Evolutionary conservation across 2,329 filamentous ascomycete genomes (phyloP), one percentile per base, ranked within the genome.

Genomic region (Pseudocercospora fijiensis): DNA sequence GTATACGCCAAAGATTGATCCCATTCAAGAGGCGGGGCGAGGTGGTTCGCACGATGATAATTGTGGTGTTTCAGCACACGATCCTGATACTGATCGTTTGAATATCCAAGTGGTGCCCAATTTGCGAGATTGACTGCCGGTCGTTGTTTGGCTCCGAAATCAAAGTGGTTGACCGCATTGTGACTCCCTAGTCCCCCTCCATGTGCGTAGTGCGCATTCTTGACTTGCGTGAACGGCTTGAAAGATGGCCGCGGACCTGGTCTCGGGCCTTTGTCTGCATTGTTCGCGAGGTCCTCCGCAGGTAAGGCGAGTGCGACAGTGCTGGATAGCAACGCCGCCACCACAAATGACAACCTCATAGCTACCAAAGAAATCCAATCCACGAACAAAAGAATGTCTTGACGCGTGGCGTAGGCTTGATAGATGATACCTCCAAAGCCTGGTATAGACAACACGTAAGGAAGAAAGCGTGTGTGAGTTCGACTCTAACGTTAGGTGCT

Each of bases 11-110:
- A 84, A 43, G 79, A 78, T 11, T 79, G 73, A 72, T 88, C 83
- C 90, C 90, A 98, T 53, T 73, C 75, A 51, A 96, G 75, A 55
- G 80, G 83, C 20, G 78, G 73, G 28, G 87, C 87, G 13, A 88
- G 89, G 84, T 97, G 92, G 81, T 94, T 95, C 73, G 82, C 76
- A 67, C 95, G 92, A 79, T 95, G 91, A 60, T 88, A 74, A 80
- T 97, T 96, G 87, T 98, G 94, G 75, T 91, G 86, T 71, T 87
- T 82, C 53, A 94, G 71, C 55, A 83, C 83, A 16, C 78, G 75
- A 62, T 75, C 74, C 60, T 76, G 69, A 65, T 77, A 76, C 11
- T 18, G 28, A n/a, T 52, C 6, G 18, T 43, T 47, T 11, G 53
- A 28, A 27, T 58, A 65, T 7, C 56, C 59, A 30, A 41, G 33